phyloP scores from a whole-genome alignment of 2,329 filamentous ascomycete genomes.

The Fusarium hainanense region DNA sequence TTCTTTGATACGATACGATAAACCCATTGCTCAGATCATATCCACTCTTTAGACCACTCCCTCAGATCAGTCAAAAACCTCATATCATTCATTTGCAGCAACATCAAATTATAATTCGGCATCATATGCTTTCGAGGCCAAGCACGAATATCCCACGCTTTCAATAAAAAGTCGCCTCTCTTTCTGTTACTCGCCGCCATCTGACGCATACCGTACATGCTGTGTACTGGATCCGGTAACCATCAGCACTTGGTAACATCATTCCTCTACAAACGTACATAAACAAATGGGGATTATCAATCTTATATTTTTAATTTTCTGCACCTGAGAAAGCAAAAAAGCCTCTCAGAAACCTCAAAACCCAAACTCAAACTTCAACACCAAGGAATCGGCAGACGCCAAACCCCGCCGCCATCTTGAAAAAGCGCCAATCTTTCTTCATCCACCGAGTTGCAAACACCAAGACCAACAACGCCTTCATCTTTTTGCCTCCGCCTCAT shows the following conservation, averaged over 20 bases:
- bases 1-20: constrained; percentile 29
- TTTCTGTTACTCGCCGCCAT: constrained; percentile 17
- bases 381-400: constrained; percentile 26
- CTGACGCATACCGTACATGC: constrained; percentile 28
- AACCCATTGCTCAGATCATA: constrained; percentile 35
- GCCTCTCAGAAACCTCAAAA: background rate
- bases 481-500: constrained; percentile 32
- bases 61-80: constrained; percentile 20
- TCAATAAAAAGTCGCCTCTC: constrained; percentile 6
- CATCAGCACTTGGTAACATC: constrained; percentile 35
- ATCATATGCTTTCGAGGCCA: constrained; percentile 17
- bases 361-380: constrained; percentile 13
- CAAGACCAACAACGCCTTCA: constrained; percentile 5
- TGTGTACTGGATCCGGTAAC: constrained; percentile 35
- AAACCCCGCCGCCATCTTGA: constrained; percentile 23
- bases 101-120: background rate
- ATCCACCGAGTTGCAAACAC: background rate
- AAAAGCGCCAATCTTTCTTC: constrained; percentile 13
- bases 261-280: constrained; percentile 29
- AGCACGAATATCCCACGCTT: constrained; percentile 13
- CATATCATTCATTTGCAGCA: constrained; percentile 12
- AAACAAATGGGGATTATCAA: constrained; percentile 7
- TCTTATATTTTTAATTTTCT: constrained; percentile 5
- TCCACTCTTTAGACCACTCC: constrained; percentile 3
- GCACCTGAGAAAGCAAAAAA: background rate